Percentiles rank a stretch among this genome's conserved stretches.
Evolutionary conservation across 257 asterid species (phyloP).

Genomic region (Anisodus tanguticus): DNA sequence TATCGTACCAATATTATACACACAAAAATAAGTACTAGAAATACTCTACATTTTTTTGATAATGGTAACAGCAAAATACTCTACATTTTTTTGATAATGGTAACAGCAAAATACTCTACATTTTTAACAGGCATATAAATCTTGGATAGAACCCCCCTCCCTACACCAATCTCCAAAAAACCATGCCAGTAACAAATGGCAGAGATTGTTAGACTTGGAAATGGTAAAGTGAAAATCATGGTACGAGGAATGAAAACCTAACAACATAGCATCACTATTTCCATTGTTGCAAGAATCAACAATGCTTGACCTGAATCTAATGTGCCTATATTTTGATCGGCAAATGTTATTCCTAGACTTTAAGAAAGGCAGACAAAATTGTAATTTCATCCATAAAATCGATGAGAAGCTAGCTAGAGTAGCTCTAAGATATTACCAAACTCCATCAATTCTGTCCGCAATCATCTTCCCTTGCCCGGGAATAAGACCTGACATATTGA

Average conservation of each 20-base stretch:
- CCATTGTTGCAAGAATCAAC: constrained; percentile 1
- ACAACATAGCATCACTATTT: constrained; percentile 6
- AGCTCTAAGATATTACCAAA: constrained; percentile 61
- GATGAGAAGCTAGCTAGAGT: constrained; percentile 16
- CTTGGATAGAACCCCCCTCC: neutral
- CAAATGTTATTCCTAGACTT: constrained; percentile 7
- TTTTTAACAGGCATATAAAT: neutral
- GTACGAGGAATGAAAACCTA: neutral
- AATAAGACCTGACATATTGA: constrained; percentile 76
- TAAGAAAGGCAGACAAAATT: constrained; percentile 14
- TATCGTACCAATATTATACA: neutral
- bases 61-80: too few relatives aligned
- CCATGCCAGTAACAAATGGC: neutral
- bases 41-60: neutral
- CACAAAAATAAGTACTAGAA: neutral
- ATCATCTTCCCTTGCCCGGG: constrained; percentile 89
- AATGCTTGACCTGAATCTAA: neutral
- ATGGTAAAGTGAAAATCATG: constrained; percentile 15
- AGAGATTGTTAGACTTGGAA: neutral
- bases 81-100: neutral
- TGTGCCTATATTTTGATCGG: neutral
- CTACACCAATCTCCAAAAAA: constrained; percentile 19
- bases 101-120: neutral
- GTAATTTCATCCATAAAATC: neutral
- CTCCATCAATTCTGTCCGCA: constrained; percentile 91